phyloP scores from a whole-genome alignment of 1,284 basidiomycete species.

The Cutaneotrichosporon dermatis region DNA sequence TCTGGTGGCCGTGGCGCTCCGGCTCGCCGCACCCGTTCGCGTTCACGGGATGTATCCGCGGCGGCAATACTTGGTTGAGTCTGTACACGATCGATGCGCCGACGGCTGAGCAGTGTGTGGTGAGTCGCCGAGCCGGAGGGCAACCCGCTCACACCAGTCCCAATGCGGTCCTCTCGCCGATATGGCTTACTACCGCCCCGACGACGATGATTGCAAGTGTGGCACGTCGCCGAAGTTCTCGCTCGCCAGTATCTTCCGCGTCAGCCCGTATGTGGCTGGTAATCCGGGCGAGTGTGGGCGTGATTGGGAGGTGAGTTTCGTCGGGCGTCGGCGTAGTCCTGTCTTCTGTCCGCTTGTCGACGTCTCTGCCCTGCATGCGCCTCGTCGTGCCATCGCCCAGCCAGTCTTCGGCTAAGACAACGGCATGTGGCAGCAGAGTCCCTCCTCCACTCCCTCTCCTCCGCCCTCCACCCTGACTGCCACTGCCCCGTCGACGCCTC shows the following conservation, averaged over 20 bases:
- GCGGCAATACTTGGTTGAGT: background rate
- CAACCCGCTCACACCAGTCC: background rate
- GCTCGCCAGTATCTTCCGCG: background rate
- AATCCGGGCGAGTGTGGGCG: background rate
- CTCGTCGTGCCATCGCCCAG: too few relatives aligned
- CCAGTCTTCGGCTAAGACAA: too few relatives aligned
- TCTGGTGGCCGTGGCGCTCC: background rate
- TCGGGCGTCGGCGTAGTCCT: too few relatives aligned
- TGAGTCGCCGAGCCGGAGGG: background rate
- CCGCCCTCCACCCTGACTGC: too few relatives aligned
- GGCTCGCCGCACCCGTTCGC: background rate
- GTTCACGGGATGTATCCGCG: background rate
- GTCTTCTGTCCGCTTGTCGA: too few relatives aligned
- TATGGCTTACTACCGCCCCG: background rate
- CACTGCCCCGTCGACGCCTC: too few relatives aligned
- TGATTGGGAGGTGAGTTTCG: background rate
- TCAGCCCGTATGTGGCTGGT: background rate
- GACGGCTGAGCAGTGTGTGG: background rate
- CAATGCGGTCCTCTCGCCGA: background rate
- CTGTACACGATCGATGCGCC: background rate
- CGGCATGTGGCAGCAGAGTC: too few relatives aligned
- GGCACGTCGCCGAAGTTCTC: background rate
- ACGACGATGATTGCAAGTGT: background rate
- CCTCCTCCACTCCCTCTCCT: too few relatives aligned
- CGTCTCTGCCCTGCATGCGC: too few relatives aligned